Conservation (phyloP, 2,329 filamentous ascomycete genomes). For the Pyrenochaeta sp. region DNA sequence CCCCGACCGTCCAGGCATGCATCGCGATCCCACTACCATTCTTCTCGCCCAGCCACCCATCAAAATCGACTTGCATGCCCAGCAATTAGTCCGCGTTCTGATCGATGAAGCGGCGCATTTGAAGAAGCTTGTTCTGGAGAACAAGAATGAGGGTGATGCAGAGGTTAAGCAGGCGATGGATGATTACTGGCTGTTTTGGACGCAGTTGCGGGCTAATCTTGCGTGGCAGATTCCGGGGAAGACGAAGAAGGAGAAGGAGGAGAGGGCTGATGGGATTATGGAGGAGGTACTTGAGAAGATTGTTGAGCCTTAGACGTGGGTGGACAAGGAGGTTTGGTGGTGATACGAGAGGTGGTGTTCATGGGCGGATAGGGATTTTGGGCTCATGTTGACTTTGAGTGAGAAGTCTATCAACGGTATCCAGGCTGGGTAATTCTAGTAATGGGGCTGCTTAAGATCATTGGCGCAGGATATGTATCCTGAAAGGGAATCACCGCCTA, state of each 20-base stretch:
- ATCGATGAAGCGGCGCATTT: neutral
- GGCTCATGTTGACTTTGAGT: too few species aligned
- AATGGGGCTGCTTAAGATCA: too few species aligned
- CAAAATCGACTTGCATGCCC: neutral
- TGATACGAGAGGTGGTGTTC: too few species aligned
- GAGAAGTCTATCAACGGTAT: too few species aligned
- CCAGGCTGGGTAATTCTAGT: too few species aligned
- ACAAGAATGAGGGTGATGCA: neutral
- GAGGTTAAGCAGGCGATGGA: neutral
- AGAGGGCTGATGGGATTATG: neutral
- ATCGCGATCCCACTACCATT: neutral
- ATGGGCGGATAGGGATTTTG: too few species aligned
- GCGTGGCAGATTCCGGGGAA: neutral
- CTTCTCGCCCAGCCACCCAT: neutral
- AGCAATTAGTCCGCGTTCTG: neutral
- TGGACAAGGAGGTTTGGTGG: too few species aligned
- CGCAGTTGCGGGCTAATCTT: neutral
- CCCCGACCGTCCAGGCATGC: neutral
- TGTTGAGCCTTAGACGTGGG: neutral
- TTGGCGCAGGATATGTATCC: too few species aligned
- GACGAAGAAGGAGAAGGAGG: neutral
- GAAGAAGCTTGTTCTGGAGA: neutral
- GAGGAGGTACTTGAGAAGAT: neutral
- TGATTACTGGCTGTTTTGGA: neutral
- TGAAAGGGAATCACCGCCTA: too few species aligned